Percentiles rank a stretch among this genome's conserved stretches.
phyloP scores from a whole-genome alignment of 2,329 filamentous ascomycete genomes.

The Phyllachora maydis region DNA sequence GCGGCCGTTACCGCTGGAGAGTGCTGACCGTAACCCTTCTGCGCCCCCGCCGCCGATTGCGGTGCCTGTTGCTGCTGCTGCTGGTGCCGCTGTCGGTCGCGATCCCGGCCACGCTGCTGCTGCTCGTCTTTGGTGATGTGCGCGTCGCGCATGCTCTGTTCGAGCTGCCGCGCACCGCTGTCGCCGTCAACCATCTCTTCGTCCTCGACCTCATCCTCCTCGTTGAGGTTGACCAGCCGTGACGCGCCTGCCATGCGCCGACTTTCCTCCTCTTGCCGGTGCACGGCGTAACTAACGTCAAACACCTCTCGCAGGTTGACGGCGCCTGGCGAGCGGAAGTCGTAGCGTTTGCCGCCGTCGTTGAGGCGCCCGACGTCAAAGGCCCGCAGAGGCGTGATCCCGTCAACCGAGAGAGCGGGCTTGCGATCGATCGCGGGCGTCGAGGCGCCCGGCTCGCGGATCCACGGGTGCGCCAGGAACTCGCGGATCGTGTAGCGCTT shows the following conservation, averaged over 20 bases:
- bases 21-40: constrained; percentile 73
- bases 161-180: constrained; percentile 44
- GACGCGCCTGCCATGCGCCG: constrained; percentile 51
- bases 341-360: constrained; percentile 48
- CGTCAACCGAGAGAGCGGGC: constrained; percentile 16
- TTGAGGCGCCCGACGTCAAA: constrained; percentile 36
- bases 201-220: constrained; percentile 44
- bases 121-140: constrained; percentile 46
- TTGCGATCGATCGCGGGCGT: constrained; percentile 39
- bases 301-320: constrained; percentile 95
- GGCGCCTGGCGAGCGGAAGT: constrained; percentile 88
- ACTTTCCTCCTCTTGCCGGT: constrained; percentile 86
- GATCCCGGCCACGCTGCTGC: constrained; percentile 27
- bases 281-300: constrained; percentile 94
- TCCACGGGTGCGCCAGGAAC: constrained; percentile 91
- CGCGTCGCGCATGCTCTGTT: constrained; percentile 72
- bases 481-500: constrained; percentile 86
- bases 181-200: constrained; percentile 40
- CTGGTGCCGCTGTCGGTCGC: constrained; percentile 25
- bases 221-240: constrained; percentile 42
- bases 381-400: constrained; percentile 25
- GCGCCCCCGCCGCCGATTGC: too few species aligned
- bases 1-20: constrained; percentile 67
- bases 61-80: constrained; percentile 7
- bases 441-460: constrained; percentile 42